A percentile compares a stretch with the other conserved stretches of the same genome.
phyloP scores from a whole-genome alignment of 257 asterid genomes.

The Anisodus acutangulus region DNA sequence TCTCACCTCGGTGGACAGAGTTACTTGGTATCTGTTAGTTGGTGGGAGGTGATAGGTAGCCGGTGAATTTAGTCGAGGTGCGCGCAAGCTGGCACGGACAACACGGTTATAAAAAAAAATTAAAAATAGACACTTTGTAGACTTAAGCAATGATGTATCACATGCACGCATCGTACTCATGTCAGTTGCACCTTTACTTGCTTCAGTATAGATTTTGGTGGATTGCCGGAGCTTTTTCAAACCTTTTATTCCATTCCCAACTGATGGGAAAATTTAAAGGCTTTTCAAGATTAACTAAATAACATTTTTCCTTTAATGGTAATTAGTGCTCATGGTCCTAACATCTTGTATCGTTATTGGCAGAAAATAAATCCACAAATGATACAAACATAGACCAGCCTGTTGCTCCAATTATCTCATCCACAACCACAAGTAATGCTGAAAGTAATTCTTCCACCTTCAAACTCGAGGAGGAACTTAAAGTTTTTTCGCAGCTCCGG shows the following conservation, averaged over 20 bases:
- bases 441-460: slow-evolving; percentile 65
- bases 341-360: slow-evolving; percentile 25
- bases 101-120: too few relatives aligned
- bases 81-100: too few relatives aligned
- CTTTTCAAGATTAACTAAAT: slow-evolving; percentile 1
- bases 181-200: neutral
- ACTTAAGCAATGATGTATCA: neutral
- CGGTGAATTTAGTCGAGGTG: too few relatives aligned
- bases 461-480: slow-evolving; percentile 68
- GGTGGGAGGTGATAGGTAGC: too few relatives aligned
- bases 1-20: too few relatives aligned
- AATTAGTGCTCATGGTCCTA: neutral
- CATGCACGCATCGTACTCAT: neutral
- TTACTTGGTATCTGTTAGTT: too few relatives aligned
- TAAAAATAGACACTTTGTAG: neutral
- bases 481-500: slow-evolving; percentile 64
- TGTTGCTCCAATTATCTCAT: slow-evolving; percentile 46
- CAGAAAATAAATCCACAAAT: slow-evolving; percentile 65
- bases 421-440: slow-evolving; percentile 65
- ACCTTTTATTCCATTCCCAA: neutral
- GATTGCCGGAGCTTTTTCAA: neutral
- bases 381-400: slow-evolving; percentile 55
- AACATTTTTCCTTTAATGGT: neutral
- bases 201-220: neutral
- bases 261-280: slow-evolving; percentile 11